Evolutionary conservation across 2,329 filamentous ascomycete genomes (phyloP).

Genomic region (Pyrenophora teres): DNA sequence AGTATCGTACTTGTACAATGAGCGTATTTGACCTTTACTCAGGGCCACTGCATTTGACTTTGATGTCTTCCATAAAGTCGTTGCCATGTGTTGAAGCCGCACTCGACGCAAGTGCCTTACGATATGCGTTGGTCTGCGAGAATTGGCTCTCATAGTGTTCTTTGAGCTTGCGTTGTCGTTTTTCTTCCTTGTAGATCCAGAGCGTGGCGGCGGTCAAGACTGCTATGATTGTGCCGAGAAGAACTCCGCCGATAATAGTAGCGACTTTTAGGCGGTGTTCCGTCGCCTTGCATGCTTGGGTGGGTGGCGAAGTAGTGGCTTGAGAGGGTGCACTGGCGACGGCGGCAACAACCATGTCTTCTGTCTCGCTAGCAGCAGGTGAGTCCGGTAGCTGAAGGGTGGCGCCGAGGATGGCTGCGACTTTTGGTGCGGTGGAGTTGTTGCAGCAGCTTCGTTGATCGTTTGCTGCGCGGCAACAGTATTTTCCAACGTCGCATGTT

Average conservation of each 20-base stretch:
- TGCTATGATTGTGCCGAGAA: conserved; percentile 30
- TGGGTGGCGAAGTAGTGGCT: conserved; percentile 6
- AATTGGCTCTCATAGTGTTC: conserved; percentile 44
- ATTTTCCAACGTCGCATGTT: conserved; percentile 41
- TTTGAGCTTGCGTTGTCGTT: conserved; percentile 38
- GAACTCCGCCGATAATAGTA: conserved; percentile 31
- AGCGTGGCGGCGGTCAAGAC: conserved; percentile 18
- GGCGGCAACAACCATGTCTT: conserved; percentile 14
- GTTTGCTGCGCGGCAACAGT: conserved; percentile 39
- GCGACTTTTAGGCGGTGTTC: conserved; percentile 30
- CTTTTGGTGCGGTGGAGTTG: conserved; percentile 29
- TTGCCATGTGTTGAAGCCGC: conserved; percentile 13
- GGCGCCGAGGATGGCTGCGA: conserved; percentile 30
- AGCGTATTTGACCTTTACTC: neutral
- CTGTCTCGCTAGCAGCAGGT: conserved; percentile 11
- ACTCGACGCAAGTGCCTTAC: conserved; percentile 26
- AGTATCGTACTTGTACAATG: neutral
- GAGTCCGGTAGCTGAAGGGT: conserved; percentile 23
- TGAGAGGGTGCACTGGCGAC: conserved; percentile 14
- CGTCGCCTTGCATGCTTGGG: conserved; percentile 20
- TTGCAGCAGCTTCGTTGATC: conserved; percentile 35
- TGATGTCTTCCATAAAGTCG: conserved; percentile 7
- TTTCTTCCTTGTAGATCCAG: conserved; percentile 39
- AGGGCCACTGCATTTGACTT: conserved; percentile 1
- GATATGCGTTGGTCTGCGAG: conserved; percentile 32